Conservation (phyloP, 1,139 yeast genomes). For the Candida tropicalis region DNA sequence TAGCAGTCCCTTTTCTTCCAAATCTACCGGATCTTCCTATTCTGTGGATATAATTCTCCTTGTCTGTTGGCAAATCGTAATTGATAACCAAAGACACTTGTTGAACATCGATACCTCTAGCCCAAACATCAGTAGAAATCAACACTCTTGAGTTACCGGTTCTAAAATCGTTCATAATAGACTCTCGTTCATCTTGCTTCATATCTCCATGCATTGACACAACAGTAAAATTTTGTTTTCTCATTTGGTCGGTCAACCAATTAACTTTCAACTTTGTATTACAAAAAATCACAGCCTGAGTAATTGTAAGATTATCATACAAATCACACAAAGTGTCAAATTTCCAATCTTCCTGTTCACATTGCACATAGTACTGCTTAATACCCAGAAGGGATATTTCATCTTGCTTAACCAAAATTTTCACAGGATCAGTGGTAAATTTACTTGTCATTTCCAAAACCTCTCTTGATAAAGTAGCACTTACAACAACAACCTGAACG, state of each 20-base stretch:
- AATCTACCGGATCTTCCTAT: slow-evolving; percentile 95
- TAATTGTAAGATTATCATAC: slow-evolving; percentile 90
- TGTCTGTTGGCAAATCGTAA: slow-evolving; percentile 83
- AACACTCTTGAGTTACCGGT: slow-evolving; percentile 79
- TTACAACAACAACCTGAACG: slow-evolving; percentile 89
- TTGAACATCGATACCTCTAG: slow-evolving; percentile 96
- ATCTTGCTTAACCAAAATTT: slow-evolving; percentile 87
- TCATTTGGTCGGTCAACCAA: slow-evolving; percentile 82
- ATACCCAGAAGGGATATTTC: slow-evolving; percentile 89
- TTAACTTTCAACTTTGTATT: slow-evolving; percentile 91
- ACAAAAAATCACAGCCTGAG: slow-evolving; percentile 96
- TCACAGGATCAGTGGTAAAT: slow-evolving; percentile 89
- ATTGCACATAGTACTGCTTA: slow-evolving; percentile 82
- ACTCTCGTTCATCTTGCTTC: slow-evolving; percentile 91
- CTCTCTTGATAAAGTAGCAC: slow-evolving; percentile 88
- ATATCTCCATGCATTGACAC: slow-evolving; percentile 97
- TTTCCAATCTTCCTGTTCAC: slow-evolving; percentile 94
- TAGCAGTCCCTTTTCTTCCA: slow-evolving; percentile 95
- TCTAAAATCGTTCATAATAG: slow-evolving; percentile 84
- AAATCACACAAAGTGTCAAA: slow-evolving; percentile 91
- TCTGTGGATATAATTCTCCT: slow-evolving; percentile 90
- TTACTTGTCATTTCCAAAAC: slow-evolving; percentile 84
- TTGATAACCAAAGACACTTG: slow-evolving; percentile 94
- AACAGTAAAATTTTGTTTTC: slow-evolving; percentile 82
- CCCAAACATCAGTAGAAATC: slow-evolving; percentile 97